These are phyloP conservation scores for Xanthoconium stramineum DNA, from an alignment of 768 basidiomycete species.

Conservation along the genomic window DNA sequence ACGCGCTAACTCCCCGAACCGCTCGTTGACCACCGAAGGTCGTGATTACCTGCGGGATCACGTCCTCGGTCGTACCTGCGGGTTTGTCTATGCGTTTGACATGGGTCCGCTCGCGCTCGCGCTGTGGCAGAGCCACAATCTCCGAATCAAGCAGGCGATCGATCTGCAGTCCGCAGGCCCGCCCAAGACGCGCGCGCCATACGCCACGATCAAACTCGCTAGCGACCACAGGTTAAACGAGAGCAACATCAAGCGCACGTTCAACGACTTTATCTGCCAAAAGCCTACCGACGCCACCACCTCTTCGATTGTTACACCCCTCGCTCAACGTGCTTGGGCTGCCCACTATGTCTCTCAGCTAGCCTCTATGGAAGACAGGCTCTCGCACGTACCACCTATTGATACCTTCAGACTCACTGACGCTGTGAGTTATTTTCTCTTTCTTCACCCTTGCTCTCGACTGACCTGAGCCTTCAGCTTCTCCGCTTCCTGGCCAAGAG, in stretches of 20 bases:
- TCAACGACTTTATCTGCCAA: conserved; percentile 10
- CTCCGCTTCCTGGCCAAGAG: conserved; percentile 29
- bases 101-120: conserved; percentile 29
- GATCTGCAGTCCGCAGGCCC: conserved; percentile 26
- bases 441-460: neutral
- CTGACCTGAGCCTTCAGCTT: conserved; percentile 14
- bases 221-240: conserved; percentile 3
- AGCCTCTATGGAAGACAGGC: conserved; percentile 16
- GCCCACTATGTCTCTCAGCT: conserved; percentile 30
- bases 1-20: conserved; percentile 25
- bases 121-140: conserved; percentile 29
- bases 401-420: conserved; percentile 26
- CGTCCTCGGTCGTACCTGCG: conserved; percentile 27
- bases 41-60: conserved; percentile 28
- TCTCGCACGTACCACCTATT: conserved; percentile 22
- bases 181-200: conserved; percentile 15
- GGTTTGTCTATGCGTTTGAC: conserved; percentile 31
- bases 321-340: conserved; percentile 32
- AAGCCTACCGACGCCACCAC: neutral
- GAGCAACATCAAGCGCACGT: conserved; percentile 16
- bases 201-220: conserved; percentile 18
- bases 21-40: conserved; percentile 16
- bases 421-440: conserved; percentile 9
- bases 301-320: conserved; percentile 9
- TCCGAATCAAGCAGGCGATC: conserved; percentile 34